These are phyloP conservation scores for Thermothelomyces thermophilus DNA, from an alignment of 2,329 filamentous ascomycete genomes.

Conservation along the genomic window DNA sequence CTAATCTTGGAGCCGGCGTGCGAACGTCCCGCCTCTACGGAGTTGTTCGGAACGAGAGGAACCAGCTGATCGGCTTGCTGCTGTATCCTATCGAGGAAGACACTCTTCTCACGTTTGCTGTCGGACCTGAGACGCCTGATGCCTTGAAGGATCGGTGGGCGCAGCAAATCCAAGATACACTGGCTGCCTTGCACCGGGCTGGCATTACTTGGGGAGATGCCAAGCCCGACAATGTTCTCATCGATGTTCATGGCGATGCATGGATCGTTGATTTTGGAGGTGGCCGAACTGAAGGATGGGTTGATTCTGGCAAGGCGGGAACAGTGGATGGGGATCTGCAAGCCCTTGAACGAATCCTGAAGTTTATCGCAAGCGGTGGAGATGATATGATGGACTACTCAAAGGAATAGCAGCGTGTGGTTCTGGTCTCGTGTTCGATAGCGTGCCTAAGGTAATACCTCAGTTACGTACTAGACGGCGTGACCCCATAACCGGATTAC, in stretches of 20 bases:
- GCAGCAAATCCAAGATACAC: conserved; percentile 2
- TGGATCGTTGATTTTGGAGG: conserved; percentile 31
- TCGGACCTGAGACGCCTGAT: background rate
- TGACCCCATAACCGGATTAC: too few species aligned
- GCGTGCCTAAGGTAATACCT: too few species aligned
- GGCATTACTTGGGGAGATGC: conserved; percentile 28
- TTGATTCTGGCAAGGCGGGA: conserved; percentile 11
- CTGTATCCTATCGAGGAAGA: conserved; percentile 4
- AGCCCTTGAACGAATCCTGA: background rate
- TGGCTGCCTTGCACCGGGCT: conserved; percentile 1
- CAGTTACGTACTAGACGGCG: too few species aligned
- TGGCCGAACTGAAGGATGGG: conserved; percentile 28
- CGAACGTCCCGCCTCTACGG: conserved; percentile 6
- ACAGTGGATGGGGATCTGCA: conserved; percentile 3
- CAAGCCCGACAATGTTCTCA: conserved; percentile 29
- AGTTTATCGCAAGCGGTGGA: background rate
- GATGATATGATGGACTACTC: background rate
- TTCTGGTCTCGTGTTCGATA: too few species aligned
- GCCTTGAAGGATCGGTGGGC: conserved; percentile 8
- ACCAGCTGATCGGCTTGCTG: conserved; percentile 6
- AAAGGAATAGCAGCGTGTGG: background rate
- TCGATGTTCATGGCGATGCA: conserved; percentile 26
- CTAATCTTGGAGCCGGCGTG: background rate
- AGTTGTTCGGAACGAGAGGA: conserved; percentile 1
- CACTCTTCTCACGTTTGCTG: background rate